phyloP scores from a whole-genome alignment of 768 basidiomycete species.

The Russula dissimulans region DNA sequence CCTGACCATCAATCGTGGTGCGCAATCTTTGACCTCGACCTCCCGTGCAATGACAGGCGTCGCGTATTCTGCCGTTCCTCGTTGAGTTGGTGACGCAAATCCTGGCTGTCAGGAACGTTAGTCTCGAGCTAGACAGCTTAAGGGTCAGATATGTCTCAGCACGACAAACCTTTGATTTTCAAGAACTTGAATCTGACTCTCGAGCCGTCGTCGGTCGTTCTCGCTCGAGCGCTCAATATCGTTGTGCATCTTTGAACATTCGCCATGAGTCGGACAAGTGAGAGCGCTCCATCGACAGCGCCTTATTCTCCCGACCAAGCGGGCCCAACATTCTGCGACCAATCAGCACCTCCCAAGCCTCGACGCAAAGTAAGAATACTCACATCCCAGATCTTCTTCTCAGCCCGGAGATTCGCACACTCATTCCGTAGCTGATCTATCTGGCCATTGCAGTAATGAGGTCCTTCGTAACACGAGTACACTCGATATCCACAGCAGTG shows the following conservation, averaged over 20 bases:
- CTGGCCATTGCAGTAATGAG: conserved; percentile 44
- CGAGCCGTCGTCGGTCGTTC: conserved; percentile 74
- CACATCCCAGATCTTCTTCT: conserved; percentile 92
- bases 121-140: background rate
- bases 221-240: conserved; percentile 78
- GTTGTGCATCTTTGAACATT: conserved; percentile 85
- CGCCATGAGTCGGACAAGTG: conserved; percentile 79
- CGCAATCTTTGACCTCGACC: conserved; percentile 67
- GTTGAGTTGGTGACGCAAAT: conserved; percentile 55
- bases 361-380: conserved; percentile 16
- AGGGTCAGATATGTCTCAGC: background rate
- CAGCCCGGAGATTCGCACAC: conserved; percentile 78
- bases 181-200: conserved; percentile 68
- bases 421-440: conserved; percentile 80
- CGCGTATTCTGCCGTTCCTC: conserved; percentile 69
- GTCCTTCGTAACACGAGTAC: conserved; percentile 58
- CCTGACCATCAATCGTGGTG: conserved; percentile 57
- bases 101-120: conserved; percentile 42
- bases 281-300: conserved; percentile 69
- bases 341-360: background rate
- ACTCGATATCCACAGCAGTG: conserved; percentile 67
- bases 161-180: conserved; percentile 65
- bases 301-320: conserved; percentile 79
- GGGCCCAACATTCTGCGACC: conserved; percentile 53
- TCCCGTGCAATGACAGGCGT: conserved; percentile 71